A percentile compares a stretch with the other conserved stretches of the same genome.
Conservation (phyloP, 106 monocot species). For the Gastrodia elata region DNA sequence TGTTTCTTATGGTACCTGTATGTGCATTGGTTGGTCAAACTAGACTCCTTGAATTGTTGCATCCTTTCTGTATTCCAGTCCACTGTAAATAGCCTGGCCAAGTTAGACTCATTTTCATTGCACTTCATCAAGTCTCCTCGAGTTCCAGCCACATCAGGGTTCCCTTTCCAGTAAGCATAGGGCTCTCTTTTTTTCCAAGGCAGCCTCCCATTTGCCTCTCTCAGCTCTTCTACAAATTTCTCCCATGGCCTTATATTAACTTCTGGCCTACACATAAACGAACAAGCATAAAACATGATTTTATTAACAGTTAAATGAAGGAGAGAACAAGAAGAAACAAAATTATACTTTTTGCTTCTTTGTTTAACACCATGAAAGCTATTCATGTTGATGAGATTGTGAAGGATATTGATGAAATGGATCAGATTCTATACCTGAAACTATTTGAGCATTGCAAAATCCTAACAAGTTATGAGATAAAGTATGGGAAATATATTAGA, state of each 20-base stretch:
- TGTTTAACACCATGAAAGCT: too few relatives aligned
- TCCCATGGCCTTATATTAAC: conserved; percentile 62
- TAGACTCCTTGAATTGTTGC: conserved; percentile 33
- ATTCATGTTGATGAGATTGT: too few relatives aligned
- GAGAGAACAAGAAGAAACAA: too few relatives aligned
- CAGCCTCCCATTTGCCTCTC: conserved; percentile 21
- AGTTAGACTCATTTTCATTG: conserved; percentile 43
- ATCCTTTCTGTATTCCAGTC: conserved; percentile 34
- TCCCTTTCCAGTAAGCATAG: conserved; percentile 70
- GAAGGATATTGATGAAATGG: too few relatives aligned
- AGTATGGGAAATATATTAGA: too few relatives aligned
- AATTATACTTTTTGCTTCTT: too few relatives aligned
- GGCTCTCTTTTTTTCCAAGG: conserved; percentile 40
- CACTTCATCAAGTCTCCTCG: conserved; percentile 50
- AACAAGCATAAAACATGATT: background rate
- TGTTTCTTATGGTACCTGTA: too few relatives aligned
- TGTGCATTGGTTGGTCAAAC: conserved; percentile 50
- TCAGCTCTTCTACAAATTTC: conserved; percentile 25
- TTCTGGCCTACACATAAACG: conserved; percentile 33
- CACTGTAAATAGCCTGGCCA: conserved; percentile 33
- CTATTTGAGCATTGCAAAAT: background rate
- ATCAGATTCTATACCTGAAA: too few relatives aligned
- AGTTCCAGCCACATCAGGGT: conserved; percentile 21
- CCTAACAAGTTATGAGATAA: background rate
- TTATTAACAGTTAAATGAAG: too few relatives aligned